Base-by-base conservation (phyloP, 306 rosid species). In the Mimosa pudica region DNA sequence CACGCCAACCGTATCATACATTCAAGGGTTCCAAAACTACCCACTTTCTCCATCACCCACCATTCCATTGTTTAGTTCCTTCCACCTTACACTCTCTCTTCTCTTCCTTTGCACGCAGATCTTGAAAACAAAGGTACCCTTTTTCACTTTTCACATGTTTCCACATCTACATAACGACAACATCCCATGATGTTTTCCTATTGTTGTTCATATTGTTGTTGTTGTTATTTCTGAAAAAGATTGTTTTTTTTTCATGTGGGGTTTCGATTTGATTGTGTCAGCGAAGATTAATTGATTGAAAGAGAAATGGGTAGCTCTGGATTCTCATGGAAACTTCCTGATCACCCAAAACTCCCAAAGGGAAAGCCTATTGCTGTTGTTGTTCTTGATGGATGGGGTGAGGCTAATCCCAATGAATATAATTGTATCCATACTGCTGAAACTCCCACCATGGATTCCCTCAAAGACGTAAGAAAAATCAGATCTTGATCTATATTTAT, bases 311-410 rank as follows among this genome's bases (percentile, higher is more conserved):
- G 97, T 47, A 91, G 90, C 83, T 49, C 96, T 11, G 96, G 78
- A 11, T 45, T 79, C 20, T 85, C 90, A 33, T 96, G 96, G 96
- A 96, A 87, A 79, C 80, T 96, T 88, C 86, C 88, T 18, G 99
- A 96, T 79, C 99, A 96, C 74, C 94, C 97, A n/a, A 96, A 87
- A 90, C 93, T 96, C 20, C 98, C 97, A 2, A 96, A 96, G 97
- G 99, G 91, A 1, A 96, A 93, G 89, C 75, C 69, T 1, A 57
- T 96, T 11, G 99, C 89, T 57, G 38, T 96, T 69, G 83, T 93
- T 46, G 99, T 96, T 70, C 84, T 96, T 84, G 99, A 96, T 63
- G 99, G 99, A 0, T 96, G 99, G 99, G 99, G 99, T 2, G 99
- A 95, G 80, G 99, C 98, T 52, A 84, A 52, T 2, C 83, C 93